Evolutionary conservation across 2,329 filamentous ascomycete species (phyloP), one percentile per base, ranked within the genome.

Genomic region (Beauveria sp.): DNA sequence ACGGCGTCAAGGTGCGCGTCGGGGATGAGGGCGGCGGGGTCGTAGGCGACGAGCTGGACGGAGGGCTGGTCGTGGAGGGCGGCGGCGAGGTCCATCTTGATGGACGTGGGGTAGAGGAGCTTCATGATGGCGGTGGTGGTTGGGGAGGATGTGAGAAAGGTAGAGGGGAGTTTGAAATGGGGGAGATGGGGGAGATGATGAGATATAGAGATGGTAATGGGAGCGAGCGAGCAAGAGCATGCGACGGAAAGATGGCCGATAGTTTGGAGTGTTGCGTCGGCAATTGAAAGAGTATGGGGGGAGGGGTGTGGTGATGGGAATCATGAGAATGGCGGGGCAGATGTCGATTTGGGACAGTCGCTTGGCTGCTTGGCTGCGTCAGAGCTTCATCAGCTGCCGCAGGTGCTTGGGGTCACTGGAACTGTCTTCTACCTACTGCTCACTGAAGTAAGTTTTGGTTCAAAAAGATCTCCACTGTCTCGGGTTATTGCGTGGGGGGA

Each of bases 71-170:
- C 48, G 3, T 46, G 28, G 28, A 62, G 61, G 20, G 53, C 24
- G 12, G 51, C 40, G 64, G 77, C 65, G 63, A 79, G 68, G 75
- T 87, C 79, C 71, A 88, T 79, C 59, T 75, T 76, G 64, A 88
- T 78, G 3, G 84, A 87, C 61, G 83, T 87, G 56, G 85, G 85
- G 75, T 88, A 87, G 65, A 88, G 83, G 66, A 88, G 82, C 76
- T 88, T 88, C 83, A 84, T 84, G 57, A 60, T 75, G 68, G 54
- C 14, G n/a, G 28, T 52, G 59, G 28, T 20, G 42, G 31, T 34
- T 18, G 46, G 3, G 2, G 20, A 14, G 3, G 46, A 50, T n/a
- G 22, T 16, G 22, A 38, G 16, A 22, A 28, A n/a, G 38, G 1
- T 14, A 38, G 24, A 18, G 18, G 10, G 14, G 54, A 50, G 16